These are phyloP conservation scores for Linum usitatissimum DNA, from an alignment of 345 rosid genomes.

Conservation along the genomic window DNA sequence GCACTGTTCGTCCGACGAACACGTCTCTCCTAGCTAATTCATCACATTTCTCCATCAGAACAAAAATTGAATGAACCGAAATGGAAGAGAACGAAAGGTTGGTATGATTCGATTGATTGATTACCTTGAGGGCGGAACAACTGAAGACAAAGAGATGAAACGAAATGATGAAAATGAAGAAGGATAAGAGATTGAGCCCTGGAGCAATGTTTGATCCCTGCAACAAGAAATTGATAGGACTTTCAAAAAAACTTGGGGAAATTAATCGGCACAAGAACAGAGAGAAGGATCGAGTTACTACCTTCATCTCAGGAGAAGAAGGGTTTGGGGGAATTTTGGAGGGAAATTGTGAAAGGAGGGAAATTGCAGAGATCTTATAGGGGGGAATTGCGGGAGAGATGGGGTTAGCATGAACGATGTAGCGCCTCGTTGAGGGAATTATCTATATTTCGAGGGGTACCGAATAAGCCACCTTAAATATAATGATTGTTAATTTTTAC, in stretches of 20 bases:
- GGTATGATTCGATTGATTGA: too few relatives aligned
- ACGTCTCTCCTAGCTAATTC: slow-evolving; percentile 72
- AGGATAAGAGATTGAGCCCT: not conserved
- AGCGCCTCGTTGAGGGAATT: too few relatives aligned
- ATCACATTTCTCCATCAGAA: not conserved
- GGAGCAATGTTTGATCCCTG: slow-evolving; percentile 16
- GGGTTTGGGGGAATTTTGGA: not conserved
- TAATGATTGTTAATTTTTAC: too few relatives aligned
- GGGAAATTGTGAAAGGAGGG: not conserved
- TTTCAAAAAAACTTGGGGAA: not conserved
- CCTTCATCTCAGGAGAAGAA: not conserved
- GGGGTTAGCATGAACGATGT: too few relatives aligned
- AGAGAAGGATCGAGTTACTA: not conserved
- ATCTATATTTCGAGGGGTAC: too few relatives aligned
- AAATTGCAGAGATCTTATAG: not conserved
- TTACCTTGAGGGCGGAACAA: slow-evolving; percentile 23
- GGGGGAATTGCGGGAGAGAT: not conserved
- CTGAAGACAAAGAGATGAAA: slow-evolving; percentile 10
- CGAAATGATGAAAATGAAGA: slow-evolving; percentile 7
- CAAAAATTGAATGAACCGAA: not conserved
- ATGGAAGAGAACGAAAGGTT: not conserved
- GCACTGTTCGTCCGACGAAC: slow-evolving; percentile 45
- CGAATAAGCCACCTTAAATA: too few relatives aligned
- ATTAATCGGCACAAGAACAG: not conserved
- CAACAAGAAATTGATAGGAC: not conserved